phyloP scores from a whole-genome alignment of 164 flowering plant genomes.

The Annona cherimola region DNA sequence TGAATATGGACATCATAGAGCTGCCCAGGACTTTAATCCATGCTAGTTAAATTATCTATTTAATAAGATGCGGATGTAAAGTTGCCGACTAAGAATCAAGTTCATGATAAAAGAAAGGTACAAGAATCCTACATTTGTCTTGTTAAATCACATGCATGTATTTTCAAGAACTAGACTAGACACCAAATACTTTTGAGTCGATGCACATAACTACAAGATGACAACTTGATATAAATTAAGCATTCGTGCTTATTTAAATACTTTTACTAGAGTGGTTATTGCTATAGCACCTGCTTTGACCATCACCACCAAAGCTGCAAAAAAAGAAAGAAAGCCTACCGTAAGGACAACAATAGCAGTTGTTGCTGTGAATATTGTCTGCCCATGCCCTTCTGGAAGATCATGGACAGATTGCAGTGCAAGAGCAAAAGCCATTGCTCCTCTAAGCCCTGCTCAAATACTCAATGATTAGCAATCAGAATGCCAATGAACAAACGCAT shows the following conservation, averaged over 20 bases:
- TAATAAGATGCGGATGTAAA: too few species aligned
- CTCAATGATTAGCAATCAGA: background rate
- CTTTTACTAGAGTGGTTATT: background rate
- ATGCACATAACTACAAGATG: background rate
- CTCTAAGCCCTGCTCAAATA: conserved; percentile 79
- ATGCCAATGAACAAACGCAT: conserved; percentile 2
- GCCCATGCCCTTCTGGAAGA: conserved; percentile 98
- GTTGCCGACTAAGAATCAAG: too few species aligned
- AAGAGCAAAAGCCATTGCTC: conserved; percentile 99
- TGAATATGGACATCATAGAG: too few species aligned
- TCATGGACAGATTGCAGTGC: conserved; percentile 98
- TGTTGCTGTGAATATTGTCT: conserved; percentile 95
- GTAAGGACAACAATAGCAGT: conserved; percentile 96
- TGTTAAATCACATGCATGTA: too few species aligned
- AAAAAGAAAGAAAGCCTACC: conserved; percentile 29
- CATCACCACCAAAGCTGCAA: too few species aligned
- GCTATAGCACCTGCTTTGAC: background rate
- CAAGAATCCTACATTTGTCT: too few species aligned
- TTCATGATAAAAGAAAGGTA: too few species aligned
- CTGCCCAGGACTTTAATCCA: too few species aligned
- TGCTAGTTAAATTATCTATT: too few species aligned
- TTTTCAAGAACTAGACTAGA: too few species aligned
- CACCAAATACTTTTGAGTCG: too few species aligned
- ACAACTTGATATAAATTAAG: background rate
- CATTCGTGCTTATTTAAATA: background rate